A percentile compares a stretch with the other conserved stretches of the same genome.
Conservation (phyloP, 768 basidiomycete species). For the Lactifluus echinatus region DNA sequence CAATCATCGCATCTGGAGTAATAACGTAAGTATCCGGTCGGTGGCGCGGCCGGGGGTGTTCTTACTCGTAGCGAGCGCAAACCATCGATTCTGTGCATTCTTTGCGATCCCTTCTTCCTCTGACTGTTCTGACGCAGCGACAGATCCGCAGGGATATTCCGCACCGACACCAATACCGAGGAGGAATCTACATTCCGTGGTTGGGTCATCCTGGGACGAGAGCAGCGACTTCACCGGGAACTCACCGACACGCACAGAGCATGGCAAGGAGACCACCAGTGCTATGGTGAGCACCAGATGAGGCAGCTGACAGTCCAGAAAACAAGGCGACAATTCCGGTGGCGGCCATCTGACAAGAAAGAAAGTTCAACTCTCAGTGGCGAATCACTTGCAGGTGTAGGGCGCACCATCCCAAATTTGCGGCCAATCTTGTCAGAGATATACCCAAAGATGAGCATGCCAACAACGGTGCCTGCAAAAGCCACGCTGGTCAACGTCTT, state of each 20-base stretch:
- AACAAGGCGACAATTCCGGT: slow-evolving; percentile 80
- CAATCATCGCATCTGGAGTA: slow-evolving; percentile 69
- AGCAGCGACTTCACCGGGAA: neutral
- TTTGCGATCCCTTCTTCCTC: slow-evolving; percentile 74
- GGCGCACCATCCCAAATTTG: slow-evolving; percentile 67
- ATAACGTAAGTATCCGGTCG: slow-evolving; percentile 5
- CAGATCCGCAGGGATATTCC: slow-evolving; percentile 86
- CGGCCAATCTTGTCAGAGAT: slow-evolving; percentile 78
- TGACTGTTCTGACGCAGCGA: slow-evolving; percentile 83
- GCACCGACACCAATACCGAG: slow-evolving; percentile 85
- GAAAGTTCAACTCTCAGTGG: neutral
- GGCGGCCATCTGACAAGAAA: slow-evolving; percentile 54
- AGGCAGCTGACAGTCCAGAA: slow-evolving; percentile 74
- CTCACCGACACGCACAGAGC: slow-evolving; percentile 68
- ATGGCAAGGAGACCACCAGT: slow-evolving; percentile 66
- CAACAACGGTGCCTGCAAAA: slow-evolving; percentile 83
- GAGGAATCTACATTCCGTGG: slow-evolving; percentile 50
- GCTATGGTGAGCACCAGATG: slow-evolving; percentile 66
- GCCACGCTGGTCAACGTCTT: slow-evolving; percentile 56
- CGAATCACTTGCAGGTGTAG: neutral
- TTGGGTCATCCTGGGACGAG: neutral
- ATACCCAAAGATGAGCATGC: slow-evolving; percentile 77
- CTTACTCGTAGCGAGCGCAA: slow-evolving; percentile 83
- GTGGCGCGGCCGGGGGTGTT: slow-evolving; percentile 1
- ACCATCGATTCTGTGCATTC: slow-evolving; percentile 77